Evolutionary conservation across 495 filamentous ascomycete genomes (phyloP).

Genomic region (Aspergillus carlsbadensis): DNA sequence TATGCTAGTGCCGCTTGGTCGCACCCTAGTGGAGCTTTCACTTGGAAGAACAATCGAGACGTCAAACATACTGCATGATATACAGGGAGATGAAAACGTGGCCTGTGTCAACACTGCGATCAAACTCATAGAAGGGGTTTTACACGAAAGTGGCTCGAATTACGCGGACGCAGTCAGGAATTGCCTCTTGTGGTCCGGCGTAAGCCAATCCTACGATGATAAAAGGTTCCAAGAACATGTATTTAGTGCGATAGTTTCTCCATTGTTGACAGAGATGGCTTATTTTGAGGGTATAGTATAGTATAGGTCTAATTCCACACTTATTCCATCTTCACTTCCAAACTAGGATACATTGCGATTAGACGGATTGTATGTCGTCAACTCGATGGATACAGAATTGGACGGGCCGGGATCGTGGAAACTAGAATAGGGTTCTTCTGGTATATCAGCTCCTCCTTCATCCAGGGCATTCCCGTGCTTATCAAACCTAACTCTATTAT

Average conservation of each 20-base stretch:
- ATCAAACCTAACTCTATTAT: too few relatives aligned
- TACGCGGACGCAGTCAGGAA: slow-evolving; percentile 36
- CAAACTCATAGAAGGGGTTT: slow-evolving; percentile 25
- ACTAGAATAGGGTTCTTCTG: too few relatives aligned
- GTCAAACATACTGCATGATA: slow-evolving; percentile 20
- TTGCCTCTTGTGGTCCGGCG: slow-evolving; percentile 29
- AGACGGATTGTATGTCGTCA: too few relatives aligned
- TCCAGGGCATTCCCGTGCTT: too few relatives aligned
- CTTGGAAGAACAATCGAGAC: slow-evolving; percentile 27
- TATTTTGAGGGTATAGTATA: slow-evolving; percentile 17
- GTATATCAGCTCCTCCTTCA: too few relatives aligned
- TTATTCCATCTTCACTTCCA: too few relatives aligned
- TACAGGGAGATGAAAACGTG: slow-evolving; percentile 15
- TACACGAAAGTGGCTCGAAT: slow-evolving; percentile 25
- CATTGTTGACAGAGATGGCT: slow-evolving; percentile 17
- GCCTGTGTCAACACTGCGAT: slow-evolving; percentile 24
- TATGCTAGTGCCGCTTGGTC: slow-evolving; percentile 28
- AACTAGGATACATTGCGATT: too few relatives aligned
- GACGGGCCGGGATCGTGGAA: too few relatives aligned
- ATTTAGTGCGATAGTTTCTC: slow-evolving; percentile 17
- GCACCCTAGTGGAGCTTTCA: slow-evolving; percentile 37
- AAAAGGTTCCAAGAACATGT: slow-evolving; percentile 15
- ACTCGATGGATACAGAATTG: too few relatives aligned
- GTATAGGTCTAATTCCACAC: too few relatives aligned
- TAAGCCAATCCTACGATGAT: slow-evolving; percentile 12